Evolutionary conservation across 305 asterid species (phyloP), one percentile per base, ranked within the genome.

Genomic region (Ilex paraguariensis): DNA sequence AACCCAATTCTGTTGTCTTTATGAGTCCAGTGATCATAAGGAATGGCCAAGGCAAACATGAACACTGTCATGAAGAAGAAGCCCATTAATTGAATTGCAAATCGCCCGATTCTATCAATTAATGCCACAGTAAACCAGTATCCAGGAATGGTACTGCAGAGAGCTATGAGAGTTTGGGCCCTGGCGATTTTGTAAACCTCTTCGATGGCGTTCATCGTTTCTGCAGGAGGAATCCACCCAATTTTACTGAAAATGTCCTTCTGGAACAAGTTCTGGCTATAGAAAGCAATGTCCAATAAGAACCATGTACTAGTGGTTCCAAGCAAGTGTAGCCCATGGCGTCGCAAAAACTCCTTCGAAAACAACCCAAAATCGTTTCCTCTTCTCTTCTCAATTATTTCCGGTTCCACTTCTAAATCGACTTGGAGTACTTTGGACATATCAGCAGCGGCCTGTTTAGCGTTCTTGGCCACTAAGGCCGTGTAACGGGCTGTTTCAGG

Each of bases 401-500:
- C 56, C 31, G 0, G 30, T 17, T 52, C 56, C n/a, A 21, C n/a
- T 52, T 52, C 56, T 2, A 52, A 1, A 3, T 52, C 56, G 1
- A 52, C 56, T 6, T 52, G 56, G 0, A 52, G 11, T 5, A 52
- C 56, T 52, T 52, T 52, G 31, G 56, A 52, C 56, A 52, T 52
- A 17, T 52, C 56, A 4, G 56, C 56, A 17, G 56, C 56, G 6
- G 56, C 56, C 31, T 52, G 56, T 16, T 52, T 52, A 3, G 56
- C 56, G 31, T 52, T 52, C 11, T 52, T 52, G 30, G 56, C 56
- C 30, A 52, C 56, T 17, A 52, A 16, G 31, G 56, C 56, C 0
- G 56, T 52, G 56, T 52, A 52, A n/a, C 56, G 56, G 8, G 56
- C 56, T 5, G 56, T 52, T 52, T 52, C 56, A 3, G 56, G 56